Evolutionary conservation across 805 yeast genomes (phyloP).

Genomic region (Maudiozyma saulgeensis): DNA sequence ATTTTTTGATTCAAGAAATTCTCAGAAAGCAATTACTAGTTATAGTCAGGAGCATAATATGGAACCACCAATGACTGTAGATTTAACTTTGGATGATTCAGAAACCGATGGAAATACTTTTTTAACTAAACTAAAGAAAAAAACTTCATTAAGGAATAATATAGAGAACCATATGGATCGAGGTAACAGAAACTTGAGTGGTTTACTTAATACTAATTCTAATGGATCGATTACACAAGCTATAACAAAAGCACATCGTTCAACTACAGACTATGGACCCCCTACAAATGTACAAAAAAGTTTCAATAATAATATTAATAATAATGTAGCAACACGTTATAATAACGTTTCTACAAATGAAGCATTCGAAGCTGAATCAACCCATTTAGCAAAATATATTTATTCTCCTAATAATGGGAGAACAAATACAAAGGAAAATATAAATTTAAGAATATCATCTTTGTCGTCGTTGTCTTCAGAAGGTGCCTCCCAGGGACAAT

Average conservation of each 20-base stretch:
- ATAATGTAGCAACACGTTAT: background rate
- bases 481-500: background rate
- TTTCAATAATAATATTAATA: too few species aligned
- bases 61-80: slow-evolving; percentile 20
- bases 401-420: slow-evolving; percentile 3
- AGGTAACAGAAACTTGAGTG: too few species aligned
- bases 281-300: too few species aligned
- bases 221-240: too few species aligned
- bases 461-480: slow-evolving; percentile 1
- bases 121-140: slow-evolving; percentile 15
- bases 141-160: slow-evolving; percentile 4
- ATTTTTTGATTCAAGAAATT: background rate
- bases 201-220: too few species aligned
- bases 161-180: background rate
- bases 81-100: slow-evolving; percentile 15
- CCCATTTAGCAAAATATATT: slow-evolving; percentile 2
- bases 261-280: too few species aligned
- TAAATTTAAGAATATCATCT: background rate
- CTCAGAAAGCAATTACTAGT: background rate
- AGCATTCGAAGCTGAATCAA: slow-evolving; percentile 2
- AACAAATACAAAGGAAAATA: background rate
- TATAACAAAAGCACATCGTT: too few species aligned
- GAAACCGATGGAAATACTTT: slow-evolving; percentile 11
- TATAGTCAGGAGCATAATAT: background rate
- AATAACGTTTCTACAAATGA: background rate